Base-by-base conservation (phyloP, 805 yeast genomes). In the Candida maris region DNA sequence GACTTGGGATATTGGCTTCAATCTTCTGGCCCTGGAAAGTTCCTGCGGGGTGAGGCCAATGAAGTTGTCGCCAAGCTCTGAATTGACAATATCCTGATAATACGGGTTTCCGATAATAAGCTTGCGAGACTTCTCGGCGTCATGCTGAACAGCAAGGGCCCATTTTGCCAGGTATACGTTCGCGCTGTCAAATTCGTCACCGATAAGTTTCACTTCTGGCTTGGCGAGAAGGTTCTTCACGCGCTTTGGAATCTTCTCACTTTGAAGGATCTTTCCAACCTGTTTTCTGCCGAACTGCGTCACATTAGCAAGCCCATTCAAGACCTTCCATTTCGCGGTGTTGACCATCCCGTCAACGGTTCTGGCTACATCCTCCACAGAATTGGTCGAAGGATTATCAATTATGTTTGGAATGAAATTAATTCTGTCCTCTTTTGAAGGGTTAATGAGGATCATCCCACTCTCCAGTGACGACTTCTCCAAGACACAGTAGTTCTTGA, bases 101-200 rank as follows among this genome's bases (percentile, higher is more conserved):
- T 77, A 67, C n/a, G 76, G 77, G 48, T 78, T 80, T 38, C 80
- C 67, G 22, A 79, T 65, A 51, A 72, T 66, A 51, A 67, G 65
- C 38, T 67, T 65, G 42, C 76, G 61, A 42, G 75, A 69, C 38
- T 76, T 73, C 47, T 79, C 88, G 2, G 96, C 93, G 57, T 91
- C 95, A 50, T 88, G 89, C 49, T 91, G 93, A 7, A 93, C 93
- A 19, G 86, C 86, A 49, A 86, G 73, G 0, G 97, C 97, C 97
- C 97, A 93, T 64, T 88, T 89, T 4, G 97, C 97, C 41, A 91
- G 67, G 57, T 87, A 91, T 4, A 88, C 83, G 36, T 89, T 74
- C 0, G 97, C 97, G 34, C 91, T 79, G 54, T 89, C 97, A 56
- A 89, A 93, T 44, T 91, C 97, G 45, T 86, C 85, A 40, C 93